Evolutionary conservation across 768 basidiomycete genomes (phyloP), one percentile per base, ranked within the genome.

Genomic region (Psilocybe subaeruginosa): DNA sequence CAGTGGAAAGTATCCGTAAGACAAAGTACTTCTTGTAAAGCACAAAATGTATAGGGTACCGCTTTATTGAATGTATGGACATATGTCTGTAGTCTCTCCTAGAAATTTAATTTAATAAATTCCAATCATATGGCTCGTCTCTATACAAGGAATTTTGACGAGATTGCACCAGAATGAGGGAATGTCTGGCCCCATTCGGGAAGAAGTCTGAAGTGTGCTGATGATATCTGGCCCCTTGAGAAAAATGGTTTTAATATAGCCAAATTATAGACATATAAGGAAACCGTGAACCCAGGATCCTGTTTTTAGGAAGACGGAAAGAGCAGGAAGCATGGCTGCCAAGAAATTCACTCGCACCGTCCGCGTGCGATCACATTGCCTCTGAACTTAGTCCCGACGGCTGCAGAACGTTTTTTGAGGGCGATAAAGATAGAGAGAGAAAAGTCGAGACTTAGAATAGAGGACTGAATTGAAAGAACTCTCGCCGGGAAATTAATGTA

Each of bases 101-200:
- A 9, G 23, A 56, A 37, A 56, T 31, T 54, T 51, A 17, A 52
- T 37, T 9, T 5, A 41, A 41, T 12, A 48, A 31, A 60, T 14
- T 35, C 45, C 46, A 23, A 54, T 16, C 48, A 29, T 45, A 48
- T 17, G 59, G 54, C 23, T 30, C 53, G 54, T 35, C 35, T 39
- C 52, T 16, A 29, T 54, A 43, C 19, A 46, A 17, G 8, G 7
- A n/a, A 37, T 37, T 55, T 17, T 39, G 54, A n/a, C 53, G 33
- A 41, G 11, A 48, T 16, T n/a, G 35, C 37, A 55, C 59, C 59
- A 60, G 27, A 9, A 54, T 47, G 48, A 55, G 57, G 61, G 60
- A 65, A 62, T 9, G 16, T 4, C 29, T 45, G 19, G 6, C 60
- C 60, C 29, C 47, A 61, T 51, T 47, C 17, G 64, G 47, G n/a